Evolutionary conservation across 495 filamentous ascomycete genomes (phyloP).

Genomic region (Tuber microsphaerosporum): DNA sequence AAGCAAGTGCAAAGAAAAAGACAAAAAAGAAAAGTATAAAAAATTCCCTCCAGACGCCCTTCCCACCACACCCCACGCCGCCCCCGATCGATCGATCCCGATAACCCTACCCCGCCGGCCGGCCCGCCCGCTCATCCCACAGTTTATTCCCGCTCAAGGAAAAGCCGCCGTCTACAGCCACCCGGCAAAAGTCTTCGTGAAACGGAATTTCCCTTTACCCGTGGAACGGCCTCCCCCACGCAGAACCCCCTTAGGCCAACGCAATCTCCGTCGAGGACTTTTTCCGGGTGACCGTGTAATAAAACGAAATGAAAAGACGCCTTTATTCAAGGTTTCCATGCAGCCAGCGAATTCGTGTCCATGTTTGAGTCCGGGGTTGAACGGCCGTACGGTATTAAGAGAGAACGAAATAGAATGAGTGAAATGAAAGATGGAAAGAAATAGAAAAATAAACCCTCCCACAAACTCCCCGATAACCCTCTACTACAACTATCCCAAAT

Average conservation of each 20-base stretch:
- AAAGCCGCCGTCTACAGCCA: background rate
- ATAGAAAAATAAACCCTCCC: background rate
- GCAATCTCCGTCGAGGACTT: background rate
- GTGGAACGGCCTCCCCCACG: background rate
- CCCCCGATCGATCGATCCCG: background rate
- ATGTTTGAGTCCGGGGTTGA: slow-evolving; percentile 1
- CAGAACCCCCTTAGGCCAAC: background rate
- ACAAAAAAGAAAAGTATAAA: background rate
- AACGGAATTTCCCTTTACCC: background rate
- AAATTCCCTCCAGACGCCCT: background rate
- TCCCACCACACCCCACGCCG: background rate
- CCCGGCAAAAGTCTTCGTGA: background rate
- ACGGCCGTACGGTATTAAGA: background rate
- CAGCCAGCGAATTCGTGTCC: background rate
- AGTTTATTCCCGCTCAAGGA: background rate
- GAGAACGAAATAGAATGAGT: background rate
- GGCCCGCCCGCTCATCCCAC: background rate
- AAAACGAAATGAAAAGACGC: background rate
- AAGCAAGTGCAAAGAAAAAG: background rate
- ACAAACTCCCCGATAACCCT: background rate
- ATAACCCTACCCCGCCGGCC: background rate
- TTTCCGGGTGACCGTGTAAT: background rate
- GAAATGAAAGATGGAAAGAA: background rate
- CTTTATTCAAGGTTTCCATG: slow-evolving; percentile 2
- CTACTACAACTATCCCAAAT: background rate